Base-by-base conservation (phyloP, 208 protist species). In the Leishmania aethiopica region DNA sequence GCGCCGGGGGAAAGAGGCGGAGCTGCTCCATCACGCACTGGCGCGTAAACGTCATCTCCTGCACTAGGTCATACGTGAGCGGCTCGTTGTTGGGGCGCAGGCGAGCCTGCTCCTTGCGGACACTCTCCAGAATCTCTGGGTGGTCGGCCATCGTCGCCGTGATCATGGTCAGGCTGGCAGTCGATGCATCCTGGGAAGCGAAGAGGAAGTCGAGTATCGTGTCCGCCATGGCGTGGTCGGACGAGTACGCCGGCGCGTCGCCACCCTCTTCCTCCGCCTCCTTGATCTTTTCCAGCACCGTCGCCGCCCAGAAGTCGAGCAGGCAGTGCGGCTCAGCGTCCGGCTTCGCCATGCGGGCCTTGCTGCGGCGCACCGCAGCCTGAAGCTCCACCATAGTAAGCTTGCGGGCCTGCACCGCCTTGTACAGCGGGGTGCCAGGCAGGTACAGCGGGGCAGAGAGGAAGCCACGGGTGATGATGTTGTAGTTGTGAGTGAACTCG, bases 131-230 rank as follows among this genome's bases (percentile, higher is more conserved):
- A 37, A 98, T 91, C 77, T 98, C 95, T 15, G 95, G 93, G 51
- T 95, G 88, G 79, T 98, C 91, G 8, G 92, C 92, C 92, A 99
- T 96, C 35, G 92, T 96, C 73, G 95, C 88, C 17, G 90, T 90
- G 81, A 97, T 93, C 84, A 95, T 93, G 71, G 94, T 98, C 72
- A 97, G 81, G 59, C 97, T 92, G 10, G 96, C 93, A 13, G 93
- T 96, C 35, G 90, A 94, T 47, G 90, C 94, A 49, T 94, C 94
- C 86, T 98, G 95, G n/a, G 93, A 97, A 42, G 97, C 97, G 86
- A 99, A 99, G 74, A 99, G 89, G 79, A 99, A 99, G 86, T 97
- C 94, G 17, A 99, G 88, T 74, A 98, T 94, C 40, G 92, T 96
- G 80, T 95, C 94, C 1, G 96, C 96, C 84, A 98, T 97, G 69